Evolutionary conservation across 495 filamentous ascomycete genomes (phyloP).

Genomic region (Aspergillus cristatus): DNA sequence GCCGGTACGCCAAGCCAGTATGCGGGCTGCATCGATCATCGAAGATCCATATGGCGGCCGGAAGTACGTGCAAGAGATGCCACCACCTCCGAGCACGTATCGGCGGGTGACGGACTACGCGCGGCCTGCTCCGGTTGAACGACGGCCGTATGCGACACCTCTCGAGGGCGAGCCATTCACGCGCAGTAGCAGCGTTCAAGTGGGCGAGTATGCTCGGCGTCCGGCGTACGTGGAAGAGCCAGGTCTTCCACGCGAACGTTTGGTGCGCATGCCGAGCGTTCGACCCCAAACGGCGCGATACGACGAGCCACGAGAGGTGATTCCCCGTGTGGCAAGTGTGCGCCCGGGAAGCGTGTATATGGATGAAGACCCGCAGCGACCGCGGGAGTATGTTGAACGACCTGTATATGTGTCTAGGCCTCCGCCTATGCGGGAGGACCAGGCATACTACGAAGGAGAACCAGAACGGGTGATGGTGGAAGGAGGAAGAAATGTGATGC

Average conservation of each 20-base stretch:
- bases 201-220: constrained; percentile 34
- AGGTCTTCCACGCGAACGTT: constrained; percentile 41
- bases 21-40: constrained; percentile 33
- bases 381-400: constrained; percentile 36
- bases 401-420: constrained; percentile 25
- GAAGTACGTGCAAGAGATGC: constrained; percentile 39
- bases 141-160: constrained; percentile 22
- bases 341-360: constrained; percentile 37
- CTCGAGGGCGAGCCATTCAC: constrained; percentile 27
- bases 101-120: constrained; percentile 35
- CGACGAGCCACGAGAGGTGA: constrained; percentile 38
- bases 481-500: too few species aligned
- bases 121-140: constrained; percentile 24
- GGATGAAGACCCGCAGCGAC: constrained; percentile 26
- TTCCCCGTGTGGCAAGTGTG: constrained; percentile 42
- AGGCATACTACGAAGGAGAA: constrained; percentile 30
- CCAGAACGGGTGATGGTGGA: constrained; percentile 23
- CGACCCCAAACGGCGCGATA: constrained; percentile 48
- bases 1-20: constrained; percentile 24
- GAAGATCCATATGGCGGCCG: constrained; percentile 34
- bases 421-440: constrained; percentile 22
- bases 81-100: constrained; percentile 31
- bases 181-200: constrained; percentile 32
- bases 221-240: constrained; percentile 33
- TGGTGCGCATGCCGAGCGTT: constrained; percentile 49